These are phyloP conservation scores for Ogataea sp. DNA, from an alignment of 805 yeast genomes.

Conservation along the genomic window DNA sequence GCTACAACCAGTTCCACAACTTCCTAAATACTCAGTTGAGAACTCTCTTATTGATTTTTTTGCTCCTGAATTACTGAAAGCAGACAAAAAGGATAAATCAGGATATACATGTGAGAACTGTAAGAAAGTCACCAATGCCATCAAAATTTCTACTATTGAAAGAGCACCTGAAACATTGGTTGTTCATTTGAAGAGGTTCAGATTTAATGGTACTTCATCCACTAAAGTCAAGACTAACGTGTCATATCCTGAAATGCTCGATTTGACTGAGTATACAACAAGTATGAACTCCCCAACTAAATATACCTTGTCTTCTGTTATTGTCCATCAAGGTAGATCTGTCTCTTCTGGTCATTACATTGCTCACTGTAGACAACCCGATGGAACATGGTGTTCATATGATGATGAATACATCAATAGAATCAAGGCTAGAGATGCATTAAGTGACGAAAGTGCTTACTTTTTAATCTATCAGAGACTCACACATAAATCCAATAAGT, in stretches of 20 bases:
- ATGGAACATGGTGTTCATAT: slow-evolving; percentile 86
- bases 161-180: slow-evolving; percentile 84
- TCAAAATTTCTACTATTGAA: slow-evolving; percentile 64
- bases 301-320: slow-evolving; percentile 74
- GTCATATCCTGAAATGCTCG: slow-evolving; percentile 68
- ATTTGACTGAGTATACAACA: slow-evolving; percentile 57
- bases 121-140: slow-evolving; percentile 65
- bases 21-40: slow-evolving; percentile 52
- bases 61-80: slow-evolving; percentile 67
- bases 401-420: slow-evolving; percentile 85
- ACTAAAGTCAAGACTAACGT: slow-evolving; percentile 86
- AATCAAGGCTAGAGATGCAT: slow-evolving; percentile 63
- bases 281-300: slow-evolving; percentile 36
- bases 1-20: not conserved
- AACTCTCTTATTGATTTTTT: slow-evolving; percentile 76
- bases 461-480: slow-evolving; percentile 77
- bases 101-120: slow-evolving; percentile 90
- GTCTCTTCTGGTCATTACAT: slow-evolving; percentile 90
- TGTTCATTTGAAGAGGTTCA: slow-evolving; percentile 84
- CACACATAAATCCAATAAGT: slow-evolving; percentile 39
- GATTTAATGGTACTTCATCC: slow-evolving; percentile 69
- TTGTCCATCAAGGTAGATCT: slow-evolving; percentile 92
- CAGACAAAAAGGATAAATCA: slow-evolving; percentile 57
- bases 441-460: slow-evolving; percentile 84
- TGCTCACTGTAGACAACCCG: slow-evolving; percentile 87